A percentile compares a stretch with the other conserved stretches of the same genome.
Evolutionary conservation across 805 yeast genomes (phyloP).

Genomic region (Barnettozyma wickerhamii): DNA sequence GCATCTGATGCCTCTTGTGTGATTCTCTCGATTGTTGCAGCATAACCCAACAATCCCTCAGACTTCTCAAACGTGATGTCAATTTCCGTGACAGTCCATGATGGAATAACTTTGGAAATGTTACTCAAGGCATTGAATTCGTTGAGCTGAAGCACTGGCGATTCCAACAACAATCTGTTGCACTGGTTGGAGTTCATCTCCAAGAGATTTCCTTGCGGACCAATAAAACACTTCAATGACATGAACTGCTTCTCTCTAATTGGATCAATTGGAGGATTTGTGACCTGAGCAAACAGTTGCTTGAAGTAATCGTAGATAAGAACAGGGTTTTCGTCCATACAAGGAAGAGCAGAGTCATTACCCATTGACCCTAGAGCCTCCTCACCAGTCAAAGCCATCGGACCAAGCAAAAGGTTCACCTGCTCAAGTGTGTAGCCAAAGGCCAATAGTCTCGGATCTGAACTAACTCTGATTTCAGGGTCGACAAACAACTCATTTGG

Average conservation of each 20-base stretch:
- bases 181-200: conserved; percentile 93
- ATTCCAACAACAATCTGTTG: conserved; percentile 74
- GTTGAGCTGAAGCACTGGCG: conserved; percentile 74
- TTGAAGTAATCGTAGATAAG: conserved; percentile 90
- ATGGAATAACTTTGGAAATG: conserved; percentile 71
- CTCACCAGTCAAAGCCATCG: conserved; percentile 90
- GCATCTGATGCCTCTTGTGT: conserved; percentile 86
- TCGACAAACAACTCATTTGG: conserved; percentile 24
- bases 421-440: conserved; percentile 96
- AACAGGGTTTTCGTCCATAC: conserved; percentile 89
- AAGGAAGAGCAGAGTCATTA: conserved; percentile 93
- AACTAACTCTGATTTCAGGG: conserved; percentile 42
- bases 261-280: conserved; percentile 98
- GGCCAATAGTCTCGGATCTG: conserved; percentile 79
- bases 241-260: conserved; percentile 94
- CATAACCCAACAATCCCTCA: conserved; percentile 85
- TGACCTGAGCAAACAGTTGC: conserved; percentile 95
- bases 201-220: conserved; percentile 95
- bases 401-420: conserved; percentile 73
- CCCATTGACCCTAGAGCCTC: conserved; percentile 99
- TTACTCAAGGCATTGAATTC: conserved; percentile 74
- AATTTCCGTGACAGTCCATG: conserved; percentile 77
- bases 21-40: conserved; percentile 76
- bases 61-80: conserved; percentile 84
- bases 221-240: conserved; percentile 95